These are phyloP conservation scores for Arthromyces matolae DNA, from an alignment of 768 basidiomycete genomes.

Conservation along the genomic window DNA sequence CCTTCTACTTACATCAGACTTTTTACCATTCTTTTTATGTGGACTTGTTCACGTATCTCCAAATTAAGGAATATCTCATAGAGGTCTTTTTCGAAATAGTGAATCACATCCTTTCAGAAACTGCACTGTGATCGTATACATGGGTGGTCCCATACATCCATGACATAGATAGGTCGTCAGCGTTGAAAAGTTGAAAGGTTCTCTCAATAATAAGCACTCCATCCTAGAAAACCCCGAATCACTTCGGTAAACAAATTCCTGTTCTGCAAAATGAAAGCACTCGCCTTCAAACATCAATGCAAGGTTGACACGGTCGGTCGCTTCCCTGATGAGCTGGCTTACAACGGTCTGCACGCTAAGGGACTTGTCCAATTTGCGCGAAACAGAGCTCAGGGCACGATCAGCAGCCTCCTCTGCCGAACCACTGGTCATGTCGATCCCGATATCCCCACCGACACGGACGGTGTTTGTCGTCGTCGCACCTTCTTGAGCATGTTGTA, in stretches of 20 bases:
- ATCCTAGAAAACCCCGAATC: slow-evolving; percentile 1
- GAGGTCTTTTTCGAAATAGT: no score
- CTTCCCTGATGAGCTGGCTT: slow-evolving; percentile 87
- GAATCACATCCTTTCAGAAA: no score
- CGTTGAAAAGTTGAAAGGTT: not conserved
- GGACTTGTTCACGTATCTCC: not conserved
- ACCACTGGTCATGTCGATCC: slow-evolving; percentile 61
- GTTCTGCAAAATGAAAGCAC: slow-evolving; percentile 11
- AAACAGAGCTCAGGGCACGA: slow-evolving; percentile 77
- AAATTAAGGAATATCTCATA: slow-evolving; percentile 1
- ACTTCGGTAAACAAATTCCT: not conserved
- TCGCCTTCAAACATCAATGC: slow-evolving; percentile 74
- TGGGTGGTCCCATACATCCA: no score
- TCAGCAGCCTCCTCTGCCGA: slow-evolving; percentile 85
- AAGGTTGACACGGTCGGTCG: slow-evolving; percentile 73
- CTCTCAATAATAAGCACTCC: slow-evolving; percentile 9
- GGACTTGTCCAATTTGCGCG: slow-evolving; percentile 76
- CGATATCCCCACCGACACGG: slow-evolving; percentile 41
- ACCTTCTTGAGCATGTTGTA: slow-evolving; percentile 57
- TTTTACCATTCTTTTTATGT: not conserved
- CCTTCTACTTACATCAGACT: no score
- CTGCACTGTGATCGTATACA: no score
- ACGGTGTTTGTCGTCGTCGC: slow-evolving; percentile 23
- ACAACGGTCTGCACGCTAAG: slow-evolving; percentile 92
- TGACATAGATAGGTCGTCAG: not conserved